Evolutionary conservation across 1,139 yeast genomes (phyloP), one percentile per base, ranked within the genome.

Genomic region (Kurtzmaniella quercitrusa): DNA sequence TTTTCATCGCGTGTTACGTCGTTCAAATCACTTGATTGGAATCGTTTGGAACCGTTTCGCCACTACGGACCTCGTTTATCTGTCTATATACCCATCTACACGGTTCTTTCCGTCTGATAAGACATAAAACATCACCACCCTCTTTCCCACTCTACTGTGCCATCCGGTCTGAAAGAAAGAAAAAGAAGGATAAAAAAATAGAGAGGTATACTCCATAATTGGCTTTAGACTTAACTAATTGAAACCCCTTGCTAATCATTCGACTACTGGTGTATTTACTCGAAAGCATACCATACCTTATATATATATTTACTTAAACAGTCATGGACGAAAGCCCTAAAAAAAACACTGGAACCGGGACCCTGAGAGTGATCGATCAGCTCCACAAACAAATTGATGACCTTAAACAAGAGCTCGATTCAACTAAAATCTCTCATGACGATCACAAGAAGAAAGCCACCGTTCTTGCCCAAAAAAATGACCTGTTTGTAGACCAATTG

Each of bases 401-500:
- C n/a, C 63, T 82, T 49, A 80, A 79, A 41, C 65, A 63, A 2
- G 82, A 82, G 44, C 66, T 81, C 43, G 74, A 68, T 9, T 69
- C 68, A 29, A 60, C 74, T 38, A 72, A 73, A 49, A 45, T 59
- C 12, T 57, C 70, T 3, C 60, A 63, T 41, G 67, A 67, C 41
- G 75, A 66, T 41, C 63, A 68, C 56, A 69, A 67, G 55, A 77
- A 77, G 56, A 81, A 81, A 52, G 66, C 71, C 50, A 68, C 73
- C 25, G 61, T 73, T 17, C 61, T 73, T 23, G 62, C 73, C 42
- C 69, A 72, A 45, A 75, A 79, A 55, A 79, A 82, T 48, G 83
- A 81, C 40, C 76, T 77, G 46, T 68, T 79, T 47, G 73, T 81
- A 38, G 91, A 85, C 55, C 87, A 80, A 56, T 63, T 82, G 50